Percentiles rank a stretch among this genome's conserved stretches.
These are phyloP conservation scores for Raffaelea arxii DNA, from an alignment of 2,329 filamentous ascomycete species.

Conservation along the genomic window DNA sequence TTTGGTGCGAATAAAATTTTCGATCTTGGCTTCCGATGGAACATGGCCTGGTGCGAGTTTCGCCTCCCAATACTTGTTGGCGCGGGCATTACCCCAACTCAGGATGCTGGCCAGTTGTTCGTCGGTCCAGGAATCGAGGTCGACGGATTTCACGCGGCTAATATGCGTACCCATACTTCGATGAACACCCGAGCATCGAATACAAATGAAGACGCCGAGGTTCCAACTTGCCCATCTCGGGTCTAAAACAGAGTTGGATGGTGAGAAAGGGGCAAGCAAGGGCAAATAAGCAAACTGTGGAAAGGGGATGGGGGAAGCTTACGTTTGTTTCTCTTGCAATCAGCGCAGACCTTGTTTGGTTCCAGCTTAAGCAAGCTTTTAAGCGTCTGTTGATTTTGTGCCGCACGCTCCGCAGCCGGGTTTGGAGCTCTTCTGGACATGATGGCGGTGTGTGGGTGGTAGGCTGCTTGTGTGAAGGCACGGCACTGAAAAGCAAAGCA, in stretches of 20 bases:
- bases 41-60: constrained; percentile 87
- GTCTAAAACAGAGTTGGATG: constrained; percentile 52
- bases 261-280: not conserved
- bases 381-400: constrained; percentile 87
- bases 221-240: constrained; percentile 99
- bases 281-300: not conserved
- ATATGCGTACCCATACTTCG: constrained; percentile 99
- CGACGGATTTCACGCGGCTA: constrained; percentile 94
- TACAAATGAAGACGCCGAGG: constrained; percentile 92
- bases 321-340: constrained; percentile 99
- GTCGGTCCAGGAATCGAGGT: constrained; percentile 97
- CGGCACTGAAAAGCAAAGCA: too few relatives aligned
- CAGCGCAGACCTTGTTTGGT: constrained; percentile 90
- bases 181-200: constrained; percentile 96
- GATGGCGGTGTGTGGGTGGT: not conserved
- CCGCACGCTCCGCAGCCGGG: constrained; percentile 75
- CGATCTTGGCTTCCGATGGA: constrained; percentile 94
- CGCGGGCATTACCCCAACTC: constrained; percentile 90
- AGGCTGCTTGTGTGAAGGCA: not conserved
- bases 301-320: constrained; percentile 23
- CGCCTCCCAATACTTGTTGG: constrained; percentile 98
- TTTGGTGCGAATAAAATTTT: constrained; percentile 99
- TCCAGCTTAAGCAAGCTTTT: constrained; percentile 93
- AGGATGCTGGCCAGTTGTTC: constrained; percentile 92
- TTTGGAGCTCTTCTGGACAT: constrained; percentile 77